phyloP scores from a whole-genome alignment of 495 filamentous ascomycete species.

The Penicillium arizonense region DNA sequence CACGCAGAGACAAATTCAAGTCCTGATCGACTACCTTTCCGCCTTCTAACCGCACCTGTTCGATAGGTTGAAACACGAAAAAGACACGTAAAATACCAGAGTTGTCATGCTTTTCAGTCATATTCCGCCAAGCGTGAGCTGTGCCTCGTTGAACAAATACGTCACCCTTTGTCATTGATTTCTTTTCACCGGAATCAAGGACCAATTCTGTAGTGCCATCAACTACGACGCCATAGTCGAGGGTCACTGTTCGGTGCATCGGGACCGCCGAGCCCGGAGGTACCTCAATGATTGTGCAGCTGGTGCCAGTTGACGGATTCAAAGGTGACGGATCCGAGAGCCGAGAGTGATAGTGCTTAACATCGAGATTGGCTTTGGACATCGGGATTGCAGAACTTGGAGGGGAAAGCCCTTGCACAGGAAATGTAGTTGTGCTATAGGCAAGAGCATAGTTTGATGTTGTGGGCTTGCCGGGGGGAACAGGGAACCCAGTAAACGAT shows the following conservation, averaged over 20 bases:
- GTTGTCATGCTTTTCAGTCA: conserved; percentile 14
- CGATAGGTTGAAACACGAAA: conserved; percentile 22
- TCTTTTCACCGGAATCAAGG: conserved; percentile 59
- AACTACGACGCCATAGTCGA: conserved; percentile 67
- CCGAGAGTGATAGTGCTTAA: conserved; percentile 17
- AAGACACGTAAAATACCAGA: conserved; percentile 20
- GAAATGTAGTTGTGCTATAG: conserved; percentile 18
- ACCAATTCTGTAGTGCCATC: conserved; percentile 62
- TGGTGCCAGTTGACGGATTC: conserved; percentile 25
- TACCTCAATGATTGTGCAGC: conserved; percentile 26
- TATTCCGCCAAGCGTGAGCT: conserved; percentile 64
- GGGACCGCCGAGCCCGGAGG: conserved; percentile 14
- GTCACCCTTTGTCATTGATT: conserved; percentile 58
- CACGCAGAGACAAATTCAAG: conserved; percentile 18
- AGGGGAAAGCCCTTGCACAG: conserved; percentile 21
- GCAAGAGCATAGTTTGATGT: conserved; percentile 21
- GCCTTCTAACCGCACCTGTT: conserved; percentile 17
- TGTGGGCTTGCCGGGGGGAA: conserved; percentile 18
- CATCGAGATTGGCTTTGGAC: conserved; percentile 17
- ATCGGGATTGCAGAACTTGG: conserved; percentile 14
- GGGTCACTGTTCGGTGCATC: conserved; percentile 62
- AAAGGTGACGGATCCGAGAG: conserved; percentile 21
- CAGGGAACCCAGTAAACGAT: conserved; percentile 20
- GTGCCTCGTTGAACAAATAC: conserved; percentile 65
- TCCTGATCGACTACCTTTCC: conserved; percentile 19